Percentiles rank a stretch among this genome's conserved stretches.
Evolutionary conservation across 306 rosid genomes (phyloP).

Genomic region (Dryas octopetala): DNA sequence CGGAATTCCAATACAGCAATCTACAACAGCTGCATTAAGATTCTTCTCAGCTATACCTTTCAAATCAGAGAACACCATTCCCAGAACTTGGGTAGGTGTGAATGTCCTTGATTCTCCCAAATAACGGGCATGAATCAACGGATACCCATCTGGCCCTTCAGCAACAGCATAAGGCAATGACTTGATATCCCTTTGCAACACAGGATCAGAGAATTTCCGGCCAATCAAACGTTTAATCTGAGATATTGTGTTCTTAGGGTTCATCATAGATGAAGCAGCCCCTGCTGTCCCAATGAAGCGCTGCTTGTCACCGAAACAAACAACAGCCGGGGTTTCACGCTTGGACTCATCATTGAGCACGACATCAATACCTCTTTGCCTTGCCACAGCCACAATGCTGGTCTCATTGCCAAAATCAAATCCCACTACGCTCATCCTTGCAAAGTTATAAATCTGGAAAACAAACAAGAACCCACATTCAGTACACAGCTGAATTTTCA

Average conservation of each 20-base stretch:
- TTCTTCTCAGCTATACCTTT: constrained; percentile 80
- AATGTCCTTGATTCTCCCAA: constrained; percentile 66
- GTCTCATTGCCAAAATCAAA: constrained; percentile 97
- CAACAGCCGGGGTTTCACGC: constrained; percentile 91
- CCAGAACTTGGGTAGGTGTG: constrained; percentile 83
- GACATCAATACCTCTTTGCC: constrained; percentile 95
- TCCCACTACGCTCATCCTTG: constrained; percentile 93
- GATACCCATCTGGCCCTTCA: constrained; percentile 89
- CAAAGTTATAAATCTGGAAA: constrained; percentile 19
- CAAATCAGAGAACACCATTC: constrained; percentile 75
- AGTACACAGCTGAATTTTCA: not conserved
- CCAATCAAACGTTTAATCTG: constrained; percentile 85
- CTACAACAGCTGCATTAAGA: constrained; percentile 75
- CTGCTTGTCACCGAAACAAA: constrained; percentile 95
- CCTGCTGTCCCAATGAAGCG: constrained; percentile 95
- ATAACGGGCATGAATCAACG: constrained; percentile 70
- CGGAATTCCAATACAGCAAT: constrained; percentile 97
- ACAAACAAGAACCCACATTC: constrained; percentile 3
- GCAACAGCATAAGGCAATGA: constrained; percentile 63
- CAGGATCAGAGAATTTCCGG: constrained; percentile 68
- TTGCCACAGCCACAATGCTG: constrained; percentile 92
- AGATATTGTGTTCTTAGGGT: constrained; percentile 79
- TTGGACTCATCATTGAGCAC: constrained; percentile 96
- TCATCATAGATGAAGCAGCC: constrained; percentile 93
- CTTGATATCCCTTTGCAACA: constrained; percentile 74